Percentiles rank a stretch among this genome's conserved stretches.
These are phyloP conservation scores for Ophiorrhiza pumila DNA, from an alignment of 257 asterid genomes.

Conservation along the genomic window DNA sequence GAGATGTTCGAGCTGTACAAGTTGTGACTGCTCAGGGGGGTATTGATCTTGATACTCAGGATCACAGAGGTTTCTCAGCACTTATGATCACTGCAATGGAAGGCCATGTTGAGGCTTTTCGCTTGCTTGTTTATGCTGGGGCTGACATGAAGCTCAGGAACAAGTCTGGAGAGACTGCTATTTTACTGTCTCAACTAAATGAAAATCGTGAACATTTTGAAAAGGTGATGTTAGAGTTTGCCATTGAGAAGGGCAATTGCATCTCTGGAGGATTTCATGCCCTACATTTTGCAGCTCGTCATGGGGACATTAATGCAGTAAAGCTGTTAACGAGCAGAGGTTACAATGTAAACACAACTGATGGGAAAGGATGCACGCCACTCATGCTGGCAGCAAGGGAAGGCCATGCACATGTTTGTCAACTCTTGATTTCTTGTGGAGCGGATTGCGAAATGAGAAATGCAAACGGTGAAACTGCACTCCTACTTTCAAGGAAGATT, in stretches of 20 bases:
- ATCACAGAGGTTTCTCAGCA: slow-evolving; percentile 69
- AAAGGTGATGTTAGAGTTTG: slow-evolving; percentile 71
- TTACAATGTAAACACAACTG: slow-evolving; percentile 49
- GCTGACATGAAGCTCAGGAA: slow-evolving; percentile 66
- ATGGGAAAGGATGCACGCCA: slow-evolving; percentile 64
- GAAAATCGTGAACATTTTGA: slow-evolving; percentile 58
- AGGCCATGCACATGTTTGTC: slow-evolving; percentile 55
- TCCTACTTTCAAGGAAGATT: slow-evolving; percentile 46
- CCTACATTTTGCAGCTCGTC: slow-evolving; percentile 69
- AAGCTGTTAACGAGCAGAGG: slow-evolving; percentile 51
- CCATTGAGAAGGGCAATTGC: slow-evolving; percentile 67
- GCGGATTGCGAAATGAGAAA: slow-evolving; percentile 45
- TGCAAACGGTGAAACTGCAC: slow-evolving; percentile 60
- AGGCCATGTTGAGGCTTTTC: slow-evolving; percentile 71
- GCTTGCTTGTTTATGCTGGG: slow-evolving; percentile 67
- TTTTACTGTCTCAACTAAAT: slow-evolving; percentile 46
- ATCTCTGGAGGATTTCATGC: slow-evolving; percentile 61
- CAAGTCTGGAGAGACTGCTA: slow-evolving; percentile 59
- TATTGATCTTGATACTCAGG: slow-evolving; percentile 54
- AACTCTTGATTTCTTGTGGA: slow-evolving; percentile 50
- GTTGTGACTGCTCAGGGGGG: slow-evolving; percentile 39
- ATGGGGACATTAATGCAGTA: slow-evolving; percentile 63
- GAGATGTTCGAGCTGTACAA: slow-evolving; percentile 55
- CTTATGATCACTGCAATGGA: slow-evolving; percentile 70
- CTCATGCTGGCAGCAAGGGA: slow-evolving; percentile 80